Percentiles rank a stretch among this genome's conserved stretches.
Conservation (phyloP, 1,139 yeast species). For the Kodamaea arcana region DNA sequence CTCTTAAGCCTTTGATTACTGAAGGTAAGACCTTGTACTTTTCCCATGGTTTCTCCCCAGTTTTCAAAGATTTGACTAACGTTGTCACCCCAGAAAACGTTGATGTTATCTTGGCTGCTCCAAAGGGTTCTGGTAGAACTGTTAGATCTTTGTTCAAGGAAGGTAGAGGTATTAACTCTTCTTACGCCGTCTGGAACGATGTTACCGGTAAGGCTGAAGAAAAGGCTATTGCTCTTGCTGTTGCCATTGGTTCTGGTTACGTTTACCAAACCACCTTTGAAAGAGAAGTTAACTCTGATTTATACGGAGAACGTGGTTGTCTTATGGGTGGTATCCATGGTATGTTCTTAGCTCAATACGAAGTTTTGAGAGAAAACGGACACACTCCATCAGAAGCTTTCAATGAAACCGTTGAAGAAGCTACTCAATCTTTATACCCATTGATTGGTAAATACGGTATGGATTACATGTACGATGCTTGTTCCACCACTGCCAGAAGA, state of each 20-base stretch:
- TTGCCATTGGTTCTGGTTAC: conserved; percentile 99
- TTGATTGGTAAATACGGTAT: conserved; percentile 98
- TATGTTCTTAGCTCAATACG: conserved; percentile 99
- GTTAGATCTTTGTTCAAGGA: conserved; percentile 98
- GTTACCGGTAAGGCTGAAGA: conserved; percentile 99
- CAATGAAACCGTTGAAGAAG: conserved; percentile 99
- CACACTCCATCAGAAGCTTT: conserved; percentile 99
- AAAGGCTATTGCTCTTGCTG: conserved; percentile 97
- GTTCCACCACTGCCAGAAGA: conserved; percentile 99
- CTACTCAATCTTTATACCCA: conserved; percentile 98
- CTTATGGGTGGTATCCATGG: conserved; percentile 99
- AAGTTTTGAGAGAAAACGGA: conserved; percentile 98
- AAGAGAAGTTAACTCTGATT: conserved; percentile 98
- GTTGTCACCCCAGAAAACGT: conserved; percentile 93
- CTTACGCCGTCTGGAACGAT: conserved; percentile 99
- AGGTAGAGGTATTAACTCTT: conserved; percentile 99
- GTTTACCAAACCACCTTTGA: conserved; percentile 99
- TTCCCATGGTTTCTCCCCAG: conserved; percentile 99
- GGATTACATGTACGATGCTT: conserved; percentile 99
- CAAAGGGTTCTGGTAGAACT: conserved; percentile 99
- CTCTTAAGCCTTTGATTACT: conserved; percentile 85
- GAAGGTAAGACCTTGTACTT: conserved; percentile 97
- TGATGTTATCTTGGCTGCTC: conserved; percentile 98
- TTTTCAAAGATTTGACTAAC: conserved; percentile 93
- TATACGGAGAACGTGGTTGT: conserved; percentile 99